Evolutionary conservation across 2,329 filamentous ascomycete species (phyloP).

Genomic region (Diaporthe humulicola): DNA sequence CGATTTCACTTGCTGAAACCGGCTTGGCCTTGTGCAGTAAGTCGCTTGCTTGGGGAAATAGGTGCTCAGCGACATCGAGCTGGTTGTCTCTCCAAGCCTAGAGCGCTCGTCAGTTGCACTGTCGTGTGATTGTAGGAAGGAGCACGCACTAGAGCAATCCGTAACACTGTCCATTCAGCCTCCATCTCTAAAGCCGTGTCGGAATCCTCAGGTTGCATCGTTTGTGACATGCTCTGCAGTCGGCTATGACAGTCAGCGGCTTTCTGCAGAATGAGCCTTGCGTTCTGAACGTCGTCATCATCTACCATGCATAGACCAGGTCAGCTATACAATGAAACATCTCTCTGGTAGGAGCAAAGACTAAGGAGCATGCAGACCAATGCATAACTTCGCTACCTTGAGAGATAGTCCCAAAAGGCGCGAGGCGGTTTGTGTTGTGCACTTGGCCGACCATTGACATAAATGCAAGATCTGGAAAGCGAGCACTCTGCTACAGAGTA

Average conservation of each 20-base stretch:
- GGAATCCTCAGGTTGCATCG: constrained; percentile 48
- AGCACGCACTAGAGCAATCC: constrained; percentile 74
- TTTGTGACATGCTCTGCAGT: constrained; percentile 49
- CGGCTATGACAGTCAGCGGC: constrained; percentile 68
- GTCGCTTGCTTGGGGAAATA: constrained; percentile 74
- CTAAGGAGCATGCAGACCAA: constrained; percentile 57
- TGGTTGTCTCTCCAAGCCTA: constrained; percentile 82
- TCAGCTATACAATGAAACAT: constrained; percentile 43
- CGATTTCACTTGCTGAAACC: constrained; percentile 69
- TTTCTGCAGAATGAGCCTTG: constrained; percentile 72
- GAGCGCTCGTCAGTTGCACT: background rate
- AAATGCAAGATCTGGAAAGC: constrained; percentile 78
- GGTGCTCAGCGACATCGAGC: constrained; percentile 82
- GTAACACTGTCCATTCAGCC: constrained; percentile 74
- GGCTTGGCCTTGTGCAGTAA: constrained; percentile 58
- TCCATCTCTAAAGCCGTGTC: constrained; percentile 56
- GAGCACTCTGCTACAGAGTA: constrained; percentile 62
- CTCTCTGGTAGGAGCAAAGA: no score
- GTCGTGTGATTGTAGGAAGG: background rate
- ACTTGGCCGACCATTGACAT: constrained; percentile 55
- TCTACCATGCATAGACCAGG: constrained; percentile 50
- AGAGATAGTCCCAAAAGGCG: constrained; percentile 77
- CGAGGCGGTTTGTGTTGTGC: constrained; percentile 52
- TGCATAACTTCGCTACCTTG: constrained; percentile 73
- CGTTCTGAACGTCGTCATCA: constrained; percentile 68